These are phyloP conservation scores for Solanum phureja DNA, from an alignment of 257 asterid genomes.

Conservation along the genomic window DNA sequence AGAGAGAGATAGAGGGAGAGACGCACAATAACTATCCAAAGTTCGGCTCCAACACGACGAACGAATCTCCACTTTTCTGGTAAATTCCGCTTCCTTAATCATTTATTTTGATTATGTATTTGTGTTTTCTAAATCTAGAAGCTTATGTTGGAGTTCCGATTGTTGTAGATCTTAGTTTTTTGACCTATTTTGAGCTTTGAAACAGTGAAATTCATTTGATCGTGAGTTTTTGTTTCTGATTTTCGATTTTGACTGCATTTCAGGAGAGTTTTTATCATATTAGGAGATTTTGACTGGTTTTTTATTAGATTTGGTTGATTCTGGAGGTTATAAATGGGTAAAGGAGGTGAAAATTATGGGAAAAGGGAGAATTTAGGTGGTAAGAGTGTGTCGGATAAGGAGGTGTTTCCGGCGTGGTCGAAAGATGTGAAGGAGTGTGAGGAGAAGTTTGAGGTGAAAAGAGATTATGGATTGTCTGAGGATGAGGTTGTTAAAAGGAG, in stretches of 20 bases:
- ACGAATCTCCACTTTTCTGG: not conserved
- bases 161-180: not conserved
- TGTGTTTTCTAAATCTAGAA: not conserved
- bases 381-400: constrained; percentile 16
- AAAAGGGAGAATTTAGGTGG: constrained; percentile 28
- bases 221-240: not conserved
- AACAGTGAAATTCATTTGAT: not conserved
- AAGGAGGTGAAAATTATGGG: constrained; percentile 68
- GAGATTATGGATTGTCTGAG: constrained; percentile 47
- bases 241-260: constrained; percentile 3
- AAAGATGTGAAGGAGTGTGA: constrained; percentile 77
- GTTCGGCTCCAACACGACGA: not conserved
- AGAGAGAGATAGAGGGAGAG: not conserved
- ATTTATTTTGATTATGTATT: not conserved
- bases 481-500: constrained; percentile 64
- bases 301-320: constrained; percentile 1
- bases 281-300: constrained; percentile 4
- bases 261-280: constrained; percentile 14
- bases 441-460: constrained; percentile 48
- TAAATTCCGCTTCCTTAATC: not conserved
- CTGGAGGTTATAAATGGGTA: constrained; percentile 56
- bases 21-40: not conserved
- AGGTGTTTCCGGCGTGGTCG: constrained; percentile 58
- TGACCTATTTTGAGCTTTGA: not conserved
- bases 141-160: not conserved